phyloP scores from a whole-genome alignment of 2,329 filamentous ascomycete species.

The Exophiala sideris region DNA sequence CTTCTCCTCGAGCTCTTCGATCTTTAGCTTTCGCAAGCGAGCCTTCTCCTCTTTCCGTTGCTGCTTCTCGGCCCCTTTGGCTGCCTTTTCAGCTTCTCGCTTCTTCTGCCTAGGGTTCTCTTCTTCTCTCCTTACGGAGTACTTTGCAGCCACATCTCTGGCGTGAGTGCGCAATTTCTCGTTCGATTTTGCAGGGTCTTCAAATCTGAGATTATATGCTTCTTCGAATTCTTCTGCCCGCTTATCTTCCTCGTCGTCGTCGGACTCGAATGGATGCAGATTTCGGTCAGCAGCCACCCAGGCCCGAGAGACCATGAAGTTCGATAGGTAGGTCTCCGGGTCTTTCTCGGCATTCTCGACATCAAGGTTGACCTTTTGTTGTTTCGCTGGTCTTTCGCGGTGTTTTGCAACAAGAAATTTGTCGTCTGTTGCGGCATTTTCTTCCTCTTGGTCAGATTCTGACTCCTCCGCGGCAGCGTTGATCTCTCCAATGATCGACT shows the following conservation, averaged over 20 bases:
- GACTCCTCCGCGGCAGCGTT: conserved; percentile 57
- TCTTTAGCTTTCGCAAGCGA: conserved; percentile 78
- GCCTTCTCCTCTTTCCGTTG: conserved; percentile 77
- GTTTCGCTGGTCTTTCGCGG: conserved; percentile 40
- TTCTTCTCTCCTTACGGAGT: conserved; percentile 83
- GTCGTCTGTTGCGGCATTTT: conserved; percentile 57
- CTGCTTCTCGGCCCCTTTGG: conserved; percentile 73
- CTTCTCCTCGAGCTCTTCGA: conserved; percentile 86
- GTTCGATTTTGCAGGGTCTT: conserved; percentile 84
- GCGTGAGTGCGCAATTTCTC: conserved; percentile 85
- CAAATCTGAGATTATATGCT: conserved; percentile 94
- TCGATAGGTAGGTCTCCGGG: conserved; percentile 88
- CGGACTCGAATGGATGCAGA: conserved; percentile 84
- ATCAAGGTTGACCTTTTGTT: conserved; percentile 57
- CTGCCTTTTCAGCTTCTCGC: conserved; percentile 72
- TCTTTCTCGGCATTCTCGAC: conserved; percentile 77
- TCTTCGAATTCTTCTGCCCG: conserved; percentile 83
- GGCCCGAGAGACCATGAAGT: conserved; percentile 87
- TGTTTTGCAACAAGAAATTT: conserved; percentile 73
- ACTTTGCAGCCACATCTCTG: conserved; percentile 75
- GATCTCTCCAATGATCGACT: conserved; percentile 74
- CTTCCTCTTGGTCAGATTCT: conserved; percentile 44
- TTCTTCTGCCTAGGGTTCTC: conserved; percentile 71
- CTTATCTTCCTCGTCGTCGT: conserved; percentile 73
- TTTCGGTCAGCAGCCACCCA: conserved; percentile 68